phyloP scores from a whole-genome alignment of 768 basidiomycete genomes.

The Collybiopsis luxurians region DNA sequence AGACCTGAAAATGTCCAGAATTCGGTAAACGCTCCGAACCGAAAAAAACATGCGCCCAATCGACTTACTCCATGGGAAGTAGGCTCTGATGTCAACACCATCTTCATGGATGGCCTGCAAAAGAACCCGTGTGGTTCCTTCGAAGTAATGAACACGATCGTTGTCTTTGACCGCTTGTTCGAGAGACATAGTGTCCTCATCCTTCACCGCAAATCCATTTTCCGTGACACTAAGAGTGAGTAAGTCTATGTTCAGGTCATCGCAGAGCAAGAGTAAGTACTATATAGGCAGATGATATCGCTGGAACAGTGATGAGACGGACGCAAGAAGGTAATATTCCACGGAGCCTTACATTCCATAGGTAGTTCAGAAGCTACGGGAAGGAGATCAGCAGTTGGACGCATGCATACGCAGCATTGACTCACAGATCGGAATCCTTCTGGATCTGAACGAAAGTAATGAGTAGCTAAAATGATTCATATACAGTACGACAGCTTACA shows the following conservation, averaged over 20 bases:
- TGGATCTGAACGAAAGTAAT: conserved; percentile 40
- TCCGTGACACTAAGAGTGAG: conserved; percentile 54
- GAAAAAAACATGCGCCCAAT: neutral
- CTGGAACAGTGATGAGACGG: conserved; percentile 17
- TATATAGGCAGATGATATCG: conserved; percentile 54
- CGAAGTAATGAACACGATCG: conserved; percentile 69
- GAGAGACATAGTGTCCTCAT: conserved; percentile 51
- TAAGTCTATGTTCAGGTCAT: conserved; percentile 2
- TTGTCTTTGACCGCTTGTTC: conserved; percentile 53
- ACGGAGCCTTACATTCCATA: conserved; percentile 51
- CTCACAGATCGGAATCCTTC: conserved; percentile 62
- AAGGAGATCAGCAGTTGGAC: neutral
- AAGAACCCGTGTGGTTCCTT: conserved; percentile 52
- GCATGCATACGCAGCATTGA: neutral
- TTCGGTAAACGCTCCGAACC: neutral
- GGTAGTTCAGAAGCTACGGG: conserved; percentile 58
- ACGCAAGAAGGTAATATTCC: neutral
- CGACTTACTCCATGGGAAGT: conserved; percentile 67
- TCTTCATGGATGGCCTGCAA: conserved; percentile 60
- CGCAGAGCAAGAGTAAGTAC: conserved; percentile 22
- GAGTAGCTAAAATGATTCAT: neutral
- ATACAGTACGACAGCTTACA: conserved; percentile 37
- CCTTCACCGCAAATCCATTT: conserved; percentile 70
- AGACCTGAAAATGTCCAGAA: conserved; percentile 39
- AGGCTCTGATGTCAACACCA: conserved; percentile 58